Evolutionary conservation across 2,329 filamentous ascomycete species (phyloP), one percentile per base, ranked within the genome.

Genomic region (Shiraia sp.): DNA sequence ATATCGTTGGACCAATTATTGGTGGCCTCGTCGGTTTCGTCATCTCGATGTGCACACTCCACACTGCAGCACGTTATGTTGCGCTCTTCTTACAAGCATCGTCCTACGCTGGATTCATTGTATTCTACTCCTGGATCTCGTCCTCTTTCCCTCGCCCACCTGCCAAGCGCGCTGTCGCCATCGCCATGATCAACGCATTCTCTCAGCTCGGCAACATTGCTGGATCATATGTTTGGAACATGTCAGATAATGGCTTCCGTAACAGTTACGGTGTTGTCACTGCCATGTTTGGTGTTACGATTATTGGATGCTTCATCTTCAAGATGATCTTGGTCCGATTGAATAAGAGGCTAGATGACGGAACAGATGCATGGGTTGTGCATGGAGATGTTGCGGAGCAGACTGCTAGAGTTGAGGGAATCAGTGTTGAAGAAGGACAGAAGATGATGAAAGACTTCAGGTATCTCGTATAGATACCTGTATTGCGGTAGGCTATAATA

Each of bases 231-330:
- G 81, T 85, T 3, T 85, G 82, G 82, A 69, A 75, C 37, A 72
- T 85, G 35, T 68, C 73, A 16, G 80, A 75, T 0, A 77, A 85
- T 47, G 82, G 82, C 0, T 85, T 75, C 71, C 76, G 82, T 49
- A 78, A 80, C 69, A 83, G 80, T 47, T 85, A 85, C 54, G 82
- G 80, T 3, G 82, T 86, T 42, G 82, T 85, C 4, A 76, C 78
- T 10, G 73, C 79, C 57, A 85, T 85, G 82, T 85, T 84, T 55
- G 80, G 79, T 3, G 53, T 81, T 28, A 80, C 82, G 0, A 76
- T 82, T 23, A 25, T 73, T 0, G 80, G 79, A 4, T 82, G 76
- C 44, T 60, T 46, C 15, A 38, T 61, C 9, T 66, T 68, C 40
- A 60, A 47, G 44, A 10, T 59, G 2, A 58, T 68, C 17, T 25